Percentiles rank a stretch among this genome's conserved stretches.
These are phyloP conservation scores for Paramecium sonneborni DNA, from an alignment of 73 alveolate genomes.

Conservation along the genomic window DNA sequence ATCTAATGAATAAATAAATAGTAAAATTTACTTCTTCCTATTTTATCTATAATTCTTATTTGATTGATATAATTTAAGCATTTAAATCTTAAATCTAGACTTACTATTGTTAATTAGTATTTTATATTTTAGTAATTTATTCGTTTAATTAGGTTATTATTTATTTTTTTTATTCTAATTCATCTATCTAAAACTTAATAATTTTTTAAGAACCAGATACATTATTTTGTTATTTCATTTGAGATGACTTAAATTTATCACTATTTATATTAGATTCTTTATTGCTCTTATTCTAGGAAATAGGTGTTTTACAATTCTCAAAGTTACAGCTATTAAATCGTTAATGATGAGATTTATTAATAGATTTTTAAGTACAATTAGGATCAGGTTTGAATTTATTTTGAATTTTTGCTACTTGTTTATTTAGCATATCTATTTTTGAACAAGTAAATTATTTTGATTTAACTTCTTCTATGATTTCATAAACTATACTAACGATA, in stretches of 20 bases:
- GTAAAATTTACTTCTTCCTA: neutral
- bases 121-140: neutral
- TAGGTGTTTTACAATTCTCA: neutral
- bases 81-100: neutral
- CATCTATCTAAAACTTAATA: neutral
- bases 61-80: neutral
- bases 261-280: neutral
- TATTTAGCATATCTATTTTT: neutral
- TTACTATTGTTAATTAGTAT: neutral
- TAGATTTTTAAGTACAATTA: neutral
- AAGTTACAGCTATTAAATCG: neutral
- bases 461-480: slow-evolving; percentile 29
- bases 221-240: neutral
- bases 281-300: neutral
- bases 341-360: neutral
- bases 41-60: neutral
- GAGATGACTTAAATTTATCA: neutral
- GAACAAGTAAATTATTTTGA: neutral
- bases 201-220: neutral
- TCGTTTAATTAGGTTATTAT: neutral
- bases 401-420: neutral
- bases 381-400: neutral
- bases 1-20: neutral
- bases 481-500: slow-evolving; percentile 2
- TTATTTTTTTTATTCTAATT: neutral